Percentiles rank a stretch among this genome's conserved stretches.
phyloP scores from a whole-genome alignment of 139 green algal species.

The Volvox africanus region DNA sequence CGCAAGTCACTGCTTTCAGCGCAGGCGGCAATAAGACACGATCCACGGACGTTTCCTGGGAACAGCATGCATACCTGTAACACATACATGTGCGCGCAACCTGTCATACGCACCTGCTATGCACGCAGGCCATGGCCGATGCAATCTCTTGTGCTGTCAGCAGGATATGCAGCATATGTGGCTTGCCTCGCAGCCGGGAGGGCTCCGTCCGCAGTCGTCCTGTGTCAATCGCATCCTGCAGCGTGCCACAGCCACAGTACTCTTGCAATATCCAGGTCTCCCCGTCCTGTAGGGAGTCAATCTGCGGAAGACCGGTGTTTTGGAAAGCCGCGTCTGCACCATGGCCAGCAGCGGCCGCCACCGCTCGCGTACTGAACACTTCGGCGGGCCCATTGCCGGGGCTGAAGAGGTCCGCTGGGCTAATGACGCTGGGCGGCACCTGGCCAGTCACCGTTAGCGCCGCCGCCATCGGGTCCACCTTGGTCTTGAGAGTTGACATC shows the following conservation, averaged over 20 bases:
- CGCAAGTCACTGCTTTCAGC: no score
- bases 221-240: constrained; percentile 43
- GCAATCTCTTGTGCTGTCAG: constrained; percentile 50
- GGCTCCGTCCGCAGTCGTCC: constrained; percentile 21
- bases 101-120: constrained; percentile 50
- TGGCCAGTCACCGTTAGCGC: not conserved
- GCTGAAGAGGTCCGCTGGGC: not conserved
- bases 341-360: not conserved
- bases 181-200: not conserved
- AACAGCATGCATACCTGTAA: not conserved
- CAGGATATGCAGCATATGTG: constrained; percentile 43
- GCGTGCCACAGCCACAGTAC: constrained; percentile 12
- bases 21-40: no score
- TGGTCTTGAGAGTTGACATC: not conserved
- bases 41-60: no score
- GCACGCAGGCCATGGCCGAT: constrained; percentile 62
- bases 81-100: not conserved
- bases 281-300: not conserved
- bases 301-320: not conserved
- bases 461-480: not conserved
- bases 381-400: not conserved
- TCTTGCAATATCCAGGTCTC: constrained; percentile 46
- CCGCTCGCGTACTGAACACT: not conserved
- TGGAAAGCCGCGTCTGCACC: not conserved
- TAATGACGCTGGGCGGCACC: not conserved